A percentile compares a stretch with the other conserved stretches of the same genome.
Conservation (phyloP, 2,329 filamentous ascomycete species). For the Alternaria consortialis region DNA sequence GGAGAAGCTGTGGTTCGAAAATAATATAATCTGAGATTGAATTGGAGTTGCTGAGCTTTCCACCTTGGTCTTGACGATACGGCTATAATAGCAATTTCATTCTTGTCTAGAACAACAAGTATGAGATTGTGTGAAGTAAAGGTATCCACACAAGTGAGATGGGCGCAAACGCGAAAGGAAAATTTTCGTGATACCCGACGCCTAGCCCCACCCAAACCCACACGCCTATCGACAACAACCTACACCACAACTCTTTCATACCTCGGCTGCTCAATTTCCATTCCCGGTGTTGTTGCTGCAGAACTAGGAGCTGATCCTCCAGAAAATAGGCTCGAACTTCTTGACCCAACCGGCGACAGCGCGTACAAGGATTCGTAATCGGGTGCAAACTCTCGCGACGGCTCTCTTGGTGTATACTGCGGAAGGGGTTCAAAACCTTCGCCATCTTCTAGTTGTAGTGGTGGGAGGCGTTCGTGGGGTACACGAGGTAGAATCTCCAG, state of each 20-base stretch:
- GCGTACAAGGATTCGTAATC: slow-evolving; percentile 43
- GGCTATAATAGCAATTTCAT: no score
- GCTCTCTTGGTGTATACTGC: slow-evolving; percentile 40
- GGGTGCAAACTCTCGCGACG: slow-evolving; percentile 41
- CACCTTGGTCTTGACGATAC: no score
- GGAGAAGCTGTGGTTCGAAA: background rate
- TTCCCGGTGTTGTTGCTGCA: slow-evolving; percentile 17
- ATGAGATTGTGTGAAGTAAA: background rate
- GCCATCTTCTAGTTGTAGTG: slow-evolving; percentile 30
- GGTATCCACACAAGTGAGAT: background rate
- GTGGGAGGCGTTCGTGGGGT: slow-evolving; percentile 19
- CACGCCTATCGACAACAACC: background rate
- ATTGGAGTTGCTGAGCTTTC: no score
- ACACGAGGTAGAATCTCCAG: slow-evolving; percentile 44
- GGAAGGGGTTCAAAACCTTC: slow-evolving; percentile 43
- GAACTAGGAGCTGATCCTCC: slow-evolving; percentile 14
- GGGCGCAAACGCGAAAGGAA: background rate
- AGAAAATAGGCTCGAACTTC: slow-evolving; percentile 28
- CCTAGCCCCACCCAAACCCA: background rate
- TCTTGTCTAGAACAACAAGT: background rate
- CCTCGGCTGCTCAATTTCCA: slow-evolving; percentile 19
- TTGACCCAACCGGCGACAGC: slow-evolving; percentile 27
- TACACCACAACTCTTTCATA: slow-evolving; percentile 2
- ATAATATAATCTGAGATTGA: no score
- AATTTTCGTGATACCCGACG: background rate